Conservation (phyloP, 108 stramenopile genomes). For the Discostella stelligeroides region DNA sequence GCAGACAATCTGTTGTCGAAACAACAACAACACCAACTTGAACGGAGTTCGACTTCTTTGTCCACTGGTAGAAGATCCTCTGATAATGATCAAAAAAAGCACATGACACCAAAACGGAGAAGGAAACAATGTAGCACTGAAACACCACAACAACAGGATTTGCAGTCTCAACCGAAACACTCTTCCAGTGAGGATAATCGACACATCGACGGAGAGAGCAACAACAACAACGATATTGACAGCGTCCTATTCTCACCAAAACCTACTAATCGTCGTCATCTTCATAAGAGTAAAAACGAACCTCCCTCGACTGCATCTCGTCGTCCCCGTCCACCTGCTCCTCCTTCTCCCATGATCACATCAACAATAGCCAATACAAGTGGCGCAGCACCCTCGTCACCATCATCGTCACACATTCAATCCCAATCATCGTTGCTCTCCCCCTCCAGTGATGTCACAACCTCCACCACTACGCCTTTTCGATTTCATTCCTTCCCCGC, state of each 20-base stretch:
- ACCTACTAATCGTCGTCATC: constrained; percentile 5
- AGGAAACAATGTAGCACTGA: neutral
- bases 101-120: constrained; percentile 7
- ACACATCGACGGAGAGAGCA: constrained; percentile 2
- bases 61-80: too few species aligned
- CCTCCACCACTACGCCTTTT: constrained; percentile 53
- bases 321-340: constrained; percentile 1
- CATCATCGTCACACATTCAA: neutral
- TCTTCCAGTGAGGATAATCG: neutral
- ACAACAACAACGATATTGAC: neutral
- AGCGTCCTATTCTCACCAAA: constrained; percentile 2
- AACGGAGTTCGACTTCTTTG: too few species aligned
- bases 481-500: constrained; percentile 84
- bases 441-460: constrained; percentile 13
- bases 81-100: neutral
- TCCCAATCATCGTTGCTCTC: constrained; percentile 5
- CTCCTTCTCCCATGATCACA: neutral
- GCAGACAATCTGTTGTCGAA: too few species aligned
- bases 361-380: neutral
- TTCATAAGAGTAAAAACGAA: constrained; percentile 6
- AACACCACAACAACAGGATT: neutral
- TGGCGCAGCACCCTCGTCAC: constrained; percentile 1
- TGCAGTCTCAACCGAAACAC: neutral
- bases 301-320: neutral
- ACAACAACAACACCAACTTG: too few species aligned